Base-by-base conservation (phyloP, 2,329 filamentous ascomycete genomes). In the Pseudogymnoascus destructans region DNA sequence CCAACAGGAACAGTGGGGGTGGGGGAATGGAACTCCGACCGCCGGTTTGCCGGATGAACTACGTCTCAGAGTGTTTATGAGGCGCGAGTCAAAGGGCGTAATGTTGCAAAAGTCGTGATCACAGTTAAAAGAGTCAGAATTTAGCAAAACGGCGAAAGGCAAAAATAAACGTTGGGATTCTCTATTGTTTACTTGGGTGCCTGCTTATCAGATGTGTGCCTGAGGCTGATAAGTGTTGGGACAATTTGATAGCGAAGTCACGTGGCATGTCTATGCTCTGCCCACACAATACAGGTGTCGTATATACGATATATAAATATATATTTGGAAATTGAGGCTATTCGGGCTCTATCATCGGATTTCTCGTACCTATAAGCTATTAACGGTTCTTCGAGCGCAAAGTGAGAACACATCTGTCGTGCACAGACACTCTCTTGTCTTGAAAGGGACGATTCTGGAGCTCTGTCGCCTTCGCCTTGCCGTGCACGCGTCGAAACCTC, bases 1-100 rank as follows among this genome's bases (percentile, higher is more conserved):
- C 46, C 46, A 52, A 52, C 46, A 52, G 25, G 46, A 52, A 52
- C 46, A 52, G 46, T 52, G 46, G 46, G 42, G 46, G 46, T 52
- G 46, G 46, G 46, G 46, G 46, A 52, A 52, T 52, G 46, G 46
- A 52, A 52, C 27, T 52, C 46, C 25, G 30, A 52, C 46, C 46
- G 46, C 46, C 46, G 46, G 46, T 52, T 30, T 52, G 15, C 46
- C 46, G 46, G 46, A 52, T 30, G 25, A 52, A 30, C 46, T 52
- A 30, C 15, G 25, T 52, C 25, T 52, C 25, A 52, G 25, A 11
- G 46, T 15, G 25, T 30, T 25, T 52, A 7, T 52, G 23, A 19
- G 25, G 25, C 25, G 46, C 46, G 9, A 52, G 30, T 52, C 46
- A 52, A 30, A 52, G 46, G 25, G 25, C 25, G 46, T 30, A 52